Percentiles rank a stretch among this genome's conserved stretches.
These are phyloP conservation scores for Petunia hybrid DNA, from an alignment of 305 asterid genomes.

Conservation along the genomic window DNA sequence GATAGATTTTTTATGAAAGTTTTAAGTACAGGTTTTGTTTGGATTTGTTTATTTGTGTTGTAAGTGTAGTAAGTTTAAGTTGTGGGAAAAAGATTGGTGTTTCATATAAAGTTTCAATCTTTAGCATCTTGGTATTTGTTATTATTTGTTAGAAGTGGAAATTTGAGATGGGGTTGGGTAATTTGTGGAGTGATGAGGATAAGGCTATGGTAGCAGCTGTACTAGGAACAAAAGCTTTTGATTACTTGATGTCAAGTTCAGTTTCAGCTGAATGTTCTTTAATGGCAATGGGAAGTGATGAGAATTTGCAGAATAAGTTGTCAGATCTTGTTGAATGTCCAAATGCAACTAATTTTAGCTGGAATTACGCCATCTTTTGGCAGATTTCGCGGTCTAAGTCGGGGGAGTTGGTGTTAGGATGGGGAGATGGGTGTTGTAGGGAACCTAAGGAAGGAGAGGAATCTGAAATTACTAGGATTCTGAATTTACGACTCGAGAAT, in stretches of 20 bases:
- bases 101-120: conserved; percentile 2
- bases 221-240: conserved; percentile 59
- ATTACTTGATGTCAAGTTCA: conserved; percentile 55
- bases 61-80: conserved; percentile 33
- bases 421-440: conserved; percentile 99
- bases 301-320: conserved; percentile 79
- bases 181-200: conserved; percentile 56
- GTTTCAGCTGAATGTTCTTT: conserved; percentile 64
- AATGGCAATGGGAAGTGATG: conserved; percentile 76
- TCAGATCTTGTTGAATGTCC: conserved; percentile 92
- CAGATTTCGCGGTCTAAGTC: conserved; percentile 89
- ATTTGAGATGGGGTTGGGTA: conserved; percentile 60
- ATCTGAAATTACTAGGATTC: conserved; percentile 55
- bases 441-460: conserved; percentile 85
- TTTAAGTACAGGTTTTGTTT: conserved; percentile 37
- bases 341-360: conserved; percentile 59
- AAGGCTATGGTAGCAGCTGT: conserved; percentile 56
- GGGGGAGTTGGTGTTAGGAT: conserved; percentile 83
- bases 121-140: conserved; percentile 19
- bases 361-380: conserved; percentile 97
- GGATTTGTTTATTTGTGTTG: conserved; percentile 22
- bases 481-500: conserved; percentile 61
- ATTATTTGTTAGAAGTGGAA: conserved; percentile 28
- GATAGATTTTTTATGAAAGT: conserved; percentile 36
- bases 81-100: conserved; percentile 23